Base-by-base conservation (phyloP, 1,284 basidiomycete genomes). In the Ustilago hordei region DNA sequence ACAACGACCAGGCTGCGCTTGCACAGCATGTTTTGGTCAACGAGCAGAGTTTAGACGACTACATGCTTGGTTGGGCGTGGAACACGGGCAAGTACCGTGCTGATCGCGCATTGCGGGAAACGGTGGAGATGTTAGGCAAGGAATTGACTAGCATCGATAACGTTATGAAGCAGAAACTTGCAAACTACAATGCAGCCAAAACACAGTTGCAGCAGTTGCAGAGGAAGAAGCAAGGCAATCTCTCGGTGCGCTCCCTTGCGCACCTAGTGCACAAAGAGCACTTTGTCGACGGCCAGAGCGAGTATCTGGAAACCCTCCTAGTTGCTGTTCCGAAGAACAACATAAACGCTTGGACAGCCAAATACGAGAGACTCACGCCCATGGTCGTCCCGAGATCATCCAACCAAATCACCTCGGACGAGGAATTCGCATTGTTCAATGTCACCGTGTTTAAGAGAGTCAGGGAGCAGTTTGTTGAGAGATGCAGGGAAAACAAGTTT, bases 341-440 rank as follows among this genome's bases (percentile, higher is more conserved):
- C 17, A 88, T 91, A 52, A 97, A 96, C 86, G 93, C 95, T 28
- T 99, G 96, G 95, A 91, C 91, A 76, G 83, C 88, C 32, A 93
- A 91, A 82, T 99, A 99, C 85, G 97, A 99, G 88, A 90, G 93
- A 54, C 87, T 99, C 60, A 90, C 93, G 0, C 79, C 89, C 34
- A 95, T 98, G 93, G 92, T 99, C 2, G 97, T 99, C 0, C 97
- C 97, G n/a, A 90, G 97, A 66, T 96, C 95, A 48, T 92, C 95
- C 55, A 60, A 88, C 59, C 87, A 89, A 74, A 90, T 99, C 55
- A 89, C 92, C 2, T 89, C 91, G 38, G 97, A 99, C 84, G 92
- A 94, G 68, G 97, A 99, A 80, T 99, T 91, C 86, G 90, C 90
- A 19, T 89, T 99, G 19, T 95, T 93, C 84, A 90, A 91, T 39